These are phyloP conservation scores for Schrenkiella parvula DNA, from an alignment of 345 rosid species.

Conservation along the genomic window DNA sequence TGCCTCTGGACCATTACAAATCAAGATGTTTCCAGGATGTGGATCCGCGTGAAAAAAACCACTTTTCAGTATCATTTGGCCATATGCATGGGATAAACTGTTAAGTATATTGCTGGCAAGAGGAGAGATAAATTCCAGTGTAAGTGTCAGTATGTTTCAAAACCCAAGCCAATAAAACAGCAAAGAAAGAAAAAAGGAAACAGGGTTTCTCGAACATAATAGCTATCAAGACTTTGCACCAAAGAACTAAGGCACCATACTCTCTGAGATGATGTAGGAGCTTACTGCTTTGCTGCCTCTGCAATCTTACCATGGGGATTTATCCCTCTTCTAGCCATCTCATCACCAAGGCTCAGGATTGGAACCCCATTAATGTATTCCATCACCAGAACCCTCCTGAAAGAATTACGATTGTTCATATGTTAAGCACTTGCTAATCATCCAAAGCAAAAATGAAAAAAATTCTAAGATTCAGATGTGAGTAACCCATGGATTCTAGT, in stretches of 20 bases:
- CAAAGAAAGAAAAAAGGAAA: neutral
- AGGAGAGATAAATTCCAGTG: neutral
- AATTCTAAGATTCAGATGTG: neutral
- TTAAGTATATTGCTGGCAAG: constrained; percentile 68
- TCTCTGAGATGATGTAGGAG: constrained; percentile 46
- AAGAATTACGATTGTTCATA: neutral
- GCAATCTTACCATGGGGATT: constrained; percentile 82
- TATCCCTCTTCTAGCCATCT: constrained; percentile 88
- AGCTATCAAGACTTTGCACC: constrained; percentile 2
- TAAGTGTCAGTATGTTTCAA: constrained; percentile 12
- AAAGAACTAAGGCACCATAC: constrained; percentile 22
- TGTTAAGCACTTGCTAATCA: constrained; percentile 1
- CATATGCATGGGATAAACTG: constrained; percentile 79
- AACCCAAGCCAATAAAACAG: neutral
- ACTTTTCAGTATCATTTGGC: constrained; percentile 95
- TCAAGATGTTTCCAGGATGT: constrained; percentile 94
- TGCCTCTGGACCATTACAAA: constrained; percentile 87
- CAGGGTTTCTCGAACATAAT: constrained; percentile 6
- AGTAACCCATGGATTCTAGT: neutral
- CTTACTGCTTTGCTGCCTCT: constrained; percentile 91
- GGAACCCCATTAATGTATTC: constrained; percentile 91
- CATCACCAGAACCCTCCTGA: constrained; percentile 83
- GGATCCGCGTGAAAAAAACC: constrained; percentile 98
- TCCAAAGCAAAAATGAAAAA: neutral
- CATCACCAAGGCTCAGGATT: constrained; percentile 82